Percentiles rank a stretch among this genome's conserved stretches.
Conservation (phyloP, 2,329 filamentous ascomycete species). For the Penicillium sp. region DNA sequence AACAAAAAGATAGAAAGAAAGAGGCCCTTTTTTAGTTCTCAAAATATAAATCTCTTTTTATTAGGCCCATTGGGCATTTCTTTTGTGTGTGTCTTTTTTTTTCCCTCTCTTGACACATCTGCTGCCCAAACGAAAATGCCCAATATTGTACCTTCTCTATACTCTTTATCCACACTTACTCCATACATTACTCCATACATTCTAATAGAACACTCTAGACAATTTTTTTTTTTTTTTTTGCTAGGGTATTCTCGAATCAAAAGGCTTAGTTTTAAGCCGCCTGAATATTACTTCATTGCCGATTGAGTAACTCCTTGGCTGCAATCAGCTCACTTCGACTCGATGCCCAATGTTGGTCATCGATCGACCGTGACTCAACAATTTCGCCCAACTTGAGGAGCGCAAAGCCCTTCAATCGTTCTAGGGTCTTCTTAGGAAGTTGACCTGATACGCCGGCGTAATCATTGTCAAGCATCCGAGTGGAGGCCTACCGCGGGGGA, state of each 20-base stretch:
- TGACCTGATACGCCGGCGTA: slow-evolving; percentile 12
- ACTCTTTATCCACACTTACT: not conserved
- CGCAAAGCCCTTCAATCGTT: slow-evolving; percentile 38
- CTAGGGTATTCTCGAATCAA: slow-evolving; percentile 6
- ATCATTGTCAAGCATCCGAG: slow-evolving; percentile 24
- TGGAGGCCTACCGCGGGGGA: slow-evolving; percentile 26
- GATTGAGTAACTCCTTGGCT: slow-evolving; percentile 42
- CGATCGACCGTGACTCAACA: slow-evolving; percentile 33
- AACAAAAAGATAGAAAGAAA: not conserved
- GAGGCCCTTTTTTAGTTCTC: not conserved
- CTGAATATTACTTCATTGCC: slow-evolving; percentile 5
- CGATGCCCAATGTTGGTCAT: slow-evolving; percentile 31
- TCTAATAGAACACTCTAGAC: not conserved
- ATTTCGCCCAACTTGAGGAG: slow-evolving; percentile 38
- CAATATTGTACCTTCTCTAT: not conserved
- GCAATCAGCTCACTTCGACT: slow-evolving; percentile 43
- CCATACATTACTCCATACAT: not conserved
- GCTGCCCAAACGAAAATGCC: slow-evolving; percentile 10
- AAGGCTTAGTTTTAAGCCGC: not conserved
- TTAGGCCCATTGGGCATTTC: slow-evolving; percentile 7
- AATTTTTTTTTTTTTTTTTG: not conserved
- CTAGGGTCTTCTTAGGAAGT: slow-evolving; percentile 25
- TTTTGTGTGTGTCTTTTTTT: not conserved
- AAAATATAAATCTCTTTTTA: not conserved
- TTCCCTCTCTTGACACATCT: too few species aligned